Evolutionary conservation across 139 green algal species (phyloP).

Genomic region (Micractinium conductrix): DNA sequence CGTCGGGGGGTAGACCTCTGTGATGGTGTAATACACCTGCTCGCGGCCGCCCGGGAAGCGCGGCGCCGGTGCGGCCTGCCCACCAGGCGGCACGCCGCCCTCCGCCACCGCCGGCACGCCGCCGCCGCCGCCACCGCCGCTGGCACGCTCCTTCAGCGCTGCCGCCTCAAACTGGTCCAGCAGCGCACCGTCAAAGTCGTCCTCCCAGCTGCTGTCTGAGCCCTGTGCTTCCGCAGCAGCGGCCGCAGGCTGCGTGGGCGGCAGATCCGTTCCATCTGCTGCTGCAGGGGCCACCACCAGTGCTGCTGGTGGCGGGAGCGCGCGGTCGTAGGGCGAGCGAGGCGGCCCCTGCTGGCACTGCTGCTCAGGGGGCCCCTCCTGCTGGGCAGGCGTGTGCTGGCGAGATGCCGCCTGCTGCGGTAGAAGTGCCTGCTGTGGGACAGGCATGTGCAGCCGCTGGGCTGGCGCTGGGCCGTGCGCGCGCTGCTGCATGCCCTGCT

Average conservation of each 20-base stretch:
- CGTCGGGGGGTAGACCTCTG: conserved; percentile 23
- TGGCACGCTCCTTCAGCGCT: neutral
- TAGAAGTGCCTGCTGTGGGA: too few species aligned
- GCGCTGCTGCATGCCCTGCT: conserved; percentile 25
- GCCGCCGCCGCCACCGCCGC: neutral
- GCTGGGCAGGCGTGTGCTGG: too few species aligned
- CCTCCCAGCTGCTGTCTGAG: conserved; percentile 7
- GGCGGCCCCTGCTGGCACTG: neutral
- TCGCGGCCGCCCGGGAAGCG: neutral
- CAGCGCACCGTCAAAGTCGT: conserved; percentile 30
- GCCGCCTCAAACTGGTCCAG: conserved; percentile 37
- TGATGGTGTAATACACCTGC: conserved; percentile 56
- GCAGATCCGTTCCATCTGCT: neutral
- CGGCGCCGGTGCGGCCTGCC: neutral
- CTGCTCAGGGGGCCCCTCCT: too few species aligned
- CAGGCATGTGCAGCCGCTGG: too few species aligned
- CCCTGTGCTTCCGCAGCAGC: neutral
- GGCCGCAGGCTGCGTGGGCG: neutral
- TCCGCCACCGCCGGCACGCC: neutral
- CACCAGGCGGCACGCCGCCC: neutral
- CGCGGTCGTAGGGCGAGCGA: neutral
- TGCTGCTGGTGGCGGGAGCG: neutral
- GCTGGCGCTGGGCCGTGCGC: too few species aligned
- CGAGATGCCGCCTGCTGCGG: too few species aligned
- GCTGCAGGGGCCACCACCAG: neutral